Evolutionary conservation across 768 basidiomycete genomes (phyloP).

Genomic region (Kwoniella sp.): DNA sequence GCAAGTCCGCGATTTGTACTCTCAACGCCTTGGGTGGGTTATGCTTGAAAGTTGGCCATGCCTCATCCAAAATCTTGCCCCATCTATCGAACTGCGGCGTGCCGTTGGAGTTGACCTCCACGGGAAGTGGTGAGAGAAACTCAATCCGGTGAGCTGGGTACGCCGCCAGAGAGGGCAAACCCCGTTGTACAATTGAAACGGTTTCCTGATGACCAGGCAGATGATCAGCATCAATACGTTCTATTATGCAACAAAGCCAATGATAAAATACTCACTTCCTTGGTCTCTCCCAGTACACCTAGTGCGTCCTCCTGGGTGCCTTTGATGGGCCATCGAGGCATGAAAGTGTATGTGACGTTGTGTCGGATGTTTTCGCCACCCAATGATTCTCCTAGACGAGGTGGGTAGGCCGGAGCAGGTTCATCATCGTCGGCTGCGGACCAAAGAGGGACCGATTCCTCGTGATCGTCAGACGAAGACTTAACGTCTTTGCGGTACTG

Average conservation of each 20-base stretch:
- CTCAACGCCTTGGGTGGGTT: constrained; percentile 22
- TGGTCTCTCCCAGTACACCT: constrained; percentile 31
- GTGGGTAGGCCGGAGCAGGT: neutral
- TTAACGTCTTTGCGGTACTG: neutral
- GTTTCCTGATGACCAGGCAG: constrained; percentile 25
- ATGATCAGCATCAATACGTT: neutral
- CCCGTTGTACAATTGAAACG: constrained; percentile 29
- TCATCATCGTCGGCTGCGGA: neutral
- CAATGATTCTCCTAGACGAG: neutral
- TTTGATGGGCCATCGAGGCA: constrained; percentile 33
- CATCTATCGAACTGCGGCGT: constrained; percentile 21
- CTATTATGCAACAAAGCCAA: neutral
- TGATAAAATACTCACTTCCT: constrained; percentile 23
- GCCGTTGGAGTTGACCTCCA: constrained; percentile 7
- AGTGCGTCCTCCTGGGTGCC: constrained; percentile 31
- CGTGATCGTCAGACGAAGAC: neutral
- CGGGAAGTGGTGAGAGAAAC: constrained; percentile 20
- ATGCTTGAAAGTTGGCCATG: constrained; percentile 31
- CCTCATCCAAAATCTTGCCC: constrained; percentile 36
- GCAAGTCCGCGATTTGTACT: constrained; percentile 24
- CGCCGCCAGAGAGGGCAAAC: constrained; percentile 21
- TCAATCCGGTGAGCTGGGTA: constrained; percentile 37
- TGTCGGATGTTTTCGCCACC: neutral
- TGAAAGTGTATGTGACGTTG: constrained; percentile 38
- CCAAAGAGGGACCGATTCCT: neutral